A percentile compares a stretch with the other conserved stretches of the same genome.
phyloP scores from a whole-genome alignment of 441 rosid species.

The Dalechampia spathulata region DNA sequence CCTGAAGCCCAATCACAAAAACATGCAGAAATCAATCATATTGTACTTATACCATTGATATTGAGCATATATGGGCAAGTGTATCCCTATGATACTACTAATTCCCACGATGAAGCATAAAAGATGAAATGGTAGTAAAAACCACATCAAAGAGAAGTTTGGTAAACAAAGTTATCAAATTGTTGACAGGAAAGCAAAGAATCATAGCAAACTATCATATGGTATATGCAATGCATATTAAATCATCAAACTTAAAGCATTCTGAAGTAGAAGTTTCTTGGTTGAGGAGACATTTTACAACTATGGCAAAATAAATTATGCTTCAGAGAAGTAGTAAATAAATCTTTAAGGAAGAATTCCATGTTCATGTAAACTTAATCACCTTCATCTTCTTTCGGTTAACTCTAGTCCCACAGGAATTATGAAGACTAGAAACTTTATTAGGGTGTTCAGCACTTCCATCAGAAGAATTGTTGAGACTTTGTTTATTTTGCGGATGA shows the following conservation, averaged over 20 bases:
- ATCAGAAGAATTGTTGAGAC: slow-evolving; percentile 17
- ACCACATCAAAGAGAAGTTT: background rate
- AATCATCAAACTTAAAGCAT: background rate
- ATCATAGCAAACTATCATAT: too few relatives aligned
- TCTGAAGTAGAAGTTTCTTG: background rate
- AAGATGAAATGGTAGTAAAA: background rate
- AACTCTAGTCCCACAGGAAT: slow-evolving; percentile 34
- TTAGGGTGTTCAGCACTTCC: slow-evolving; percentile 19
- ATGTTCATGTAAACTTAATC: slow-evolving; percentile 8
- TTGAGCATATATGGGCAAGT: background rate
- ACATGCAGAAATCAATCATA: background rate
- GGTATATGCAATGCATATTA: too few relatives aligned
- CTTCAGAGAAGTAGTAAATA: too few relatives aligned
- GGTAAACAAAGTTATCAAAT: background rate
- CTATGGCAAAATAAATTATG: too few relatives aligned
- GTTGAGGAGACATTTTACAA: background rate
- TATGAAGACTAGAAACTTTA: slow-evolving; percentile 35
- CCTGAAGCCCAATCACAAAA: slow-evolving; percentile 35
- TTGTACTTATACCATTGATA: background rate
- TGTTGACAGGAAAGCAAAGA: background rate
- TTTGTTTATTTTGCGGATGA: slow-evolving; percentile 19
- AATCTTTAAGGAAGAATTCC: slow-evolving; percentile 1
- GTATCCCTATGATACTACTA: background rate
- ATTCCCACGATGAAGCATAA: background rate
- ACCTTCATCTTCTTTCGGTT: slow-evolving; percentile 71